Conservation (phyloP, 1,139 yeast genomes). For the Groenewaldozyma auringiensis region DNA sequence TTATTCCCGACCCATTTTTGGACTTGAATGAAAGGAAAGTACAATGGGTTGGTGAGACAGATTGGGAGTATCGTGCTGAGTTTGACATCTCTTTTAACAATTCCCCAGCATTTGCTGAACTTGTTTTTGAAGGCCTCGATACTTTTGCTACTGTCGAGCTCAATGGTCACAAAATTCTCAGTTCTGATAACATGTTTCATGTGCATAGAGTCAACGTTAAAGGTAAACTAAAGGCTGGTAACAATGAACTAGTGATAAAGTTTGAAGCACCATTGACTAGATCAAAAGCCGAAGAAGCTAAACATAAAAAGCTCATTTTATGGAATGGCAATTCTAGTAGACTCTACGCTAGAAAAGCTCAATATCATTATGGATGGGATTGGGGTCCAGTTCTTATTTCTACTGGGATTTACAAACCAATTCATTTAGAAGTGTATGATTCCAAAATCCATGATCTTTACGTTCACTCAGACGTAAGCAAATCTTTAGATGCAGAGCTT, state of each 20-base stretch:
- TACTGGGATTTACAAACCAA: conserved; percentile 43
- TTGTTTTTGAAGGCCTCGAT: conserved; percentile 40
- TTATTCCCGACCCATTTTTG: conserved; percentile 39
- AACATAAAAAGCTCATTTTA: conserved; percentile 15
- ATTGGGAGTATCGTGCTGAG: conserved; percentile 21
- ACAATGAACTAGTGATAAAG: conserved; percentile 21
- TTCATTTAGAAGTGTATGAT: conserved; percentile 28
- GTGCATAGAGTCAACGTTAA: conserved; percentile 19
- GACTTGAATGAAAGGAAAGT: conserved; percentile 36
- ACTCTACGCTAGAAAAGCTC: conserved; percentile 43
- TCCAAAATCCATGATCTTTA: conserved; percentile 14
- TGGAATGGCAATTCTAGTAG: conserved; percentile 38
- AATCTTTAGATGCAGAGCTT: conserved; percentile 14
- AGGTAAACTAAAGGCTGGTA: conserved; percentile 12
- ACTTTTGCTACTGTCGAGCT: conserved; percentile 37
- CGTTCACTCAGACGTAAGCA: conserved; percentile 20
- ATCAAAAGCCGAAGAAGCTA: conserved; percentile 15
- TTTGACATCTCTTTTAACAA: conserved; percentile 10
- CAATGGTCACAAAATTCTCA: conserved; percentile 30
- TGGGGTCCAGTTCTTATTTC: conserved; percentile 46
- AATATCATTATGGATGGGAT: conserved; percentile 51
- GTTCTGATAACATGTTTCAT: conserved; percentile 37
- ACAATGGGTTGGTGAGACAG: conserved; percentile 41
- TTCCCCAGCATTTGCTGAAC: conserved; percentile 14
- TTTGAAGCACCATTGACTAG: conserved; percentile 29